Base-by-base conservation (phyloP, 176 grass and related monocot genomes). In the Triticum monococcum region DNA sequence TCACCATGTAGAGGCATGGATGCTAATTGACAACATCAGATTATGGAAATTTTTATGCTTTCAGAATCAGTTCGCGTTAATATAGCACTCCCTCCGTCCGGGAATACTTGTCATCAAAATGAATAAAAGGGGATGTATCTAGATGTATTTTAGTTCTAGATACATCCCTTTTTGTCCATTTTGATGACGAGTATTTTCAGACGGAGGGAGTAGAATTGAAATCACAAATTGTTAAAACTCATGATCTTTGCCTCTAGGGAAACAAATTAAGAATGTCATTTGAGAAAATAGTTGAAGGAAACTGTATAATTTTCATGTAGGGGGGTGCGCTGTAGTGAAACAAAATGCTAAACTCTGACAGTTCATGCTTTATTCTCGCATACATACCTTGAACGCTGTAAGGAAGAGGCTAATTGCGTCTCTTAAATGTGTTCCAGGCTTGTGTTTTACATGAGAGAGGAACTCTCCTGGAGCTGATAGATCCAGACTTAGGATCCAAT, bases 381-480 rank as follows among this genome's bases (percentile, higher is more conserved):
- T 81, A 82, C 38, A 87, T 63, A 87, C 71, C 82, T 85, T 36
- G 37, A 80, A 36, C 40, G 26, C 46, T 77, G 32, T 40, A 71
- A 60, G 56, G 17, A 82, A 80, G 75, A 82, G 67, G 73, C 64
- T 91, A 67, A 83, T 36, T 37, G 16, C 12, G 64, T 86, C 38
- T 84, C 33, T 81, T 48, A 33, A 65, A 86, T 72, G 25, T 69
- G 84, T 83, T 61, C 20, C 89, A 96, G 96, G 93, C 92, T 67
- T 94, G 93, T 64, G 93, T 96, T 77, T 89, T 98, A 64, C 92
- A 94, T 30, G 90, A 94, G 75, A 89, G 82, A 77, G 96, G 91
- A 59, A 82, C 69, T 79, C 88, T 95, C 20, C 79, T 98, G 73
- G 96, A 96, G 72, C 85, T 98, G 64, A 90, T 98, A 59, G 96